Evolutionary conservation across 2,329 filamentous ascomycete species (phyloP).

Genomic region (Aspergillus novofumigatus): DNA sequence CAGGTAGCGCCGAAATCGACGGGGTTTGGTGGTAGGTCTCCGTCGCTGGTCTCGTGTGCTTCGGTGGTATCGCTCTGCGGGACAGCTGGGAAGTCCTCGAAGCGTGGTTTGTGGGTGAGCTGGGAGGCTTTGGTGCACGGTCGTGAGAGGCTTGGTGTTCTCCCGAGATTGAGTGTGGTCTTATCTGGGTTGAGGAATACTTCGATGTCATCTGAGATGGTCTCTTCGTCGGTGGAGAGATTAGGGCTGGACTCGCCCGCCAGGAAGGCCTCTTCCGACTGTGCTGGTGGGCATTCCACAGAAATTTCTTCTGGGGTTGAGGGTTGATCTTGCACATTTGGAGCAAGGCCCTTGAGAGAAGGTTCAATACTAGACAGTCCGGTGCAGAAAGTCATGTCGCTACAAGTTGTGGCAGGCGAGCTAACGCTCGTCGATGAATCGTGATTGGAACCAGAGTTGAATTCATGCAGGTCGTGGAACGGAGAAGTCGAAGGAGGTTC

Average conservation of each 20-base stretch:
- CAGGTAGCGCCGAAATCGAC: background rate
- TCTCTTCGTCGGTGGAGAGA: background rate
- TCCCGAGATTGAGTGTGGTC: background rate
- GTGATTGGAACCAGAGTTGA: conserved; percentile 4
- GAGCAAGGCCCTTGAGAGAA: background rate
- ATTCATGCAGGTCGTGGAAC: background rate
- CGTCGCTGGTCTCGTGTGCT: background rate
- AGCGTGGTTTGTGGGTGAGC: background rate
- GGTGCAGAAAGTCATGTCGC: background rate
- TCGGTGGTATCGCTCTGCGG: background rate
- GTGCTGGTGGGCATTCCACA: background rate
- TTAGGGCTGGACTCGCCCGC: background rate
- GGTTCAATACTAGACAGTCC: conserved; percentile 3
- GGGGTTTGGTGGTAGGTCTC: background rate
- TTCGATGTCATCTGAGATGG: conserved; percentile 11
- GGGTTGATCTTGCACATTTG: background rate
- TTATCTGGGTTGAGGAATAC: conserved; percentile 15
- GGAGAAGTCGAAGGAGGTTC: background rate
- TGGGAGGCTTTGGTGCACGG: background rate
- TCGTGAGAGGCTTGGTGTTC: conserved; percentile 12
- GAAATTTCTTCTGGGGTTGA: background rate
- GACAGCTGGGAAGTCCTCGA: background rate
- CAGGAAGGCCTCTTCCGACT: conserved; percentile 9
- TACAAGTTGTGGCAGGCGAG: conserved; percentile 4
- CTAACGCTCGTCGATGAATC: conserved; percentile 7